Conservation (phyloP, 1,284 basidiomycete genomes). For the Boletus mariae region DNA sequence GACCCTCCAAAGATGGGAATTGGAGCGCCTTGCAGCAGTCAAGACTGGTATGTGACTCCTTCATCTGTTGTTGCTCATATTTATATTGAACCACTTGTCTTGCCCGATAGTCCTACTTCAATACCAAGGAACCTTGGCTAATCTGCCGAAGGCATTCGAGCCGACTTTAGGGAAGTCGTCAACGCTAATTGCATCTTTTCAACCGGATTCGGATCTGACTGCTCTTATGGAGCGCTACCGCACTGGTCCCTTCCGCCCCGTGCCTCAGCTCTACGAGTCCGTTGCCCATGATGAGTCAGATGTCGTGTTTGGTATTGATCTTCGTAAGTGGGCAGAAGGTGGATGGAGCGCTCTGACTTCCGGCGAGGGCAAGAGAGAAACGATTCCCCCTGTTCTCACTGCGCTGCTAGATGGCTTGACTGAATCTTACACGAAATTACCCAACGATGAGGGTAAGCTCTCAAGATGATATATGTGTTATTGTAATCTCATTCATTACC, state of each 20-base stretch:
- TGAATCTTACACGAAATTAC: conserved; percentile 60
- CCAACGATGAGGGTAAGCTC: conserved; percentile 60
- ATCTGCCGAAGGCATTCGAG: conserved; percentile 63
- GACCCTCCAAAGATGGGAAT: conserved; percentile 79
- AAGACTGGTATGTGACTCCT: conserved; percentile 61
- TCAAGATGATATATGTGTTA: background rate
- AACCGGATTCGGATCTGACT: conserved; percentile 79
- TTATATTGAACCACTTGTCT: background rate
- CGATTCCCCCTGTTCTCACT: conserved; percentile 71
- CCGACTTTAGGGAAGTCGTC: conserved; percentile 65
- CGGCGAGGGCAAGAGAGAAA: conserved; percentile 56
- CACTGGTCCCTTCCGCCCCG: conserved; percentile 85
- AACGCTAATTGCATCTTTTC: conserved; percentile 75
- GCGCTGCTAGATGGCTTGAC: conserved; percentile 65
- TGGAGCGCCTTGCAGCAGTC: conserved; percentile 75
- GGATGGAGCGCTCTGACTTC: conserved; percentile 53
- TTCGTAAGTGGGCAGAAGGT: conserved; percentile 82
- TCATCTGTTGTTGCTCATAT: background rate
- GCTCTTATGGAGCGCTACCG: conserved; percentile 86
- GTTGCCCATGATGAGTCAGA: conserved; percentile 77
- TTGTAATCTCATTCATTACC: conserved; percentile 5
- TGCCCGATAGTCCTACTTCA: conserved; percentile 65
- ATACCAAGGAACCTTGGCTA: conserved; percentile 75
- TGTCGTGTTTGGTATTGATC: conserved; percentile 85
- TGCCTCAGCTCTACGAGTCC: conserved; percentile 80